phyloP scores from a whole-genome alignment of 192 early-diverging fungal genomes.

The Gonapodya sp. region DNA sequence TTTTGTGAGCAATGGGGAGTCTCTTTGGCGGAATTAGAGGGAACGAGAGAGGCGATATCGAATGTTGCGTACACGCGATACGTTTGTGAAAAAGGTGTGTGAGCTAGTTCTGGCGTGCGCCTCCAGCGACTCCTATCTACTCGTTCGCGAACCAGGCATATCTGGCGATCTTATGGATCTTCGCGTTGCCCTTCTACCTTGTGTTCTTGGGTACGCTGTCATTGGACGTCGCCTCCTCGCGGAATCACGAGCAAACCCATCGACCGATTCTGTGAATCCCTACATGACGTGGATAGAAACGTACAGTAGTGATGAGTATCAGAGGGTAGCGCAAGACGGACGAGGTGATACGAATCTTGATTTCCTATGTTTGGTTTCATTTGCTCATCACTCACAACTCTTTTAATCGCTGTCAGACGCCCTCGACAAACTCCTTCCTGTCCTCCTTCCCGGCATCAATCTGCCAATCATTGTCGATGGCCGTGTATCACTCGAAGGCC shows the following conservation, averaged over 20 bases:
- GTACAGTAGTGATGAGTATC: constrained; percentile 60
- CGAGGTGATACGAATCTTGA: too few species aligned
- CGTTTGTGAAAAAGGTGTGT: constrained; percentile 60
- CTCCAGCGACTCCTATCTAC: not conserved
- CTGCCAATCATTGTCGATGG: constrained; percentile 22
- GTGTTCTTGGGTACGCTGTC: constrained; percentile 73
- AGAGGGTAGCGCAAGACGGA: constrained; percentile 47
- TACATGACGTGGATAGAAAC: constrained; percentile 74
- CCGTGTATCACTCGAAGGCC: not conserved
- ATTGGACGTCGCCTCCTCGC: constrained; percentile 49
- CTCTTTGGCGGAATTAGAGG: constrained; percentile 49
- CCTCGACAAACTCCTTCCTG: constrained; percentile 38
- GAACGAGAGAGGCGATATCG: constrained; percentile 58
- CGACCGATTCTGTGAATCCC: constrained; percentile 50
- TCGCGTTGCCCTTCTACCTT: constrained; percentile 71
- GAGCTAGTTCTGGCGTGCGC: not conserved
- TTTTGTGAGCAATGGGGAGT: constrained; percentile 69
- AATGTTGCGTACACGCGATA: constrained; percentile 79
- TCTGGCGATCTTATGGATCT: constrained; percentile 68
- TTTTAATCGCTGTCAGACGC: constrained; percentile 22
- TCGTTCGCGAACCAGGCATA: constrained; percentile 18
- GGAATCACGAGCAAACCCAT: not conserved
- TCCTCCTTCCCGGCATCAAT: constrained; percentile 38
- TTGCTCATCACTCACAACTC: not conserved
- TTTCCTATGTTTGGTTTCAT: too few species aligned